Evolutionary conservation across 805 yeast species (phyloP), one percentile per base, ranked within the genome.

Genomic region (Wickerhamomyces kurtzmanii): DNA sequence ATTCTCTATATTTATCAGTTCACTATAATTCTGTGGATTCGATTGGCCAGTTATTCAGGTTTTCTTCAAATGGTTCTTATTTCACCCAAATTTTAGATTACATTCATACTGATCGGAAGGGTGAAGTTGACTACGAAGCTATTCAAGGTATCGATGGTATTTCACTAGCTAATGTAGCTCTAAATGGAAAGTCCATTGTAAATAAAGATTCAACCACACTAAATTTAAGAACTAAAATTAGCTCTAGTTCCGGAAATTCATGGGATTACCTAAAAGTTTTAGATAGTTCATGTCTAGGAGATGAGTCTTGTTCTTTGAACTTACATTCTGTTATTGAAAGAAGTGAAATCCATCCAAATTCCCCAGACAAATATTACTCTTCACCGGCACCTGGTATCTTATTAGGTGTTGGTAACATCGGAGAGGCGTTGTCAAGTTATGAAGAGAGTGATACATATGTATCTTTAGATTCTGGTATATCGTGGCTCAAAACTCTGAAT

Each of bases 401-500:
- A 9, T 40, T 65, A 8, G 71, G 63, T 31, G 52, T 61, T 23
- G 71, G 69, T 31, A 51, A 56, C 27, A 44, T 51, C 5, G 64
- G 64, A 6, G 22, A 33, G 13, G 33, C 31, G 5, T 27, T 39
- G 17, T 29, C 27, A 19, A 29, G 43, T 2, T 49, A 46, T 25
- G 51, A 41, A 4, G 42, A 51, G 11, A 45, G 60, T 23, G 55
- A 55, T 28, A 72, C 91, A 1, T 85, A 60, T 46, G 46, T 82
- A 6, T 79, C 94, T 0, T 57, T 78, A 31, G 85, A 84, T 55
- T 86, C 83, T 15, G 94, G 95, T 16, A 43, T 61, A n/a, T 57
- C 78, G 0, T 84, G 94, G 94, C 51, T 53, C 16, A 47, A 57
- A 31, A 68, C 74, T 1, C 40, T 72, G 10, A 69, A 71, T 15